Percentiles rank a stretch among this genome's conserved stretches.
phyloP scores from a whole-genome alignment of 139 green algal species.

The Zygnema circumcarinatum region DNA sequence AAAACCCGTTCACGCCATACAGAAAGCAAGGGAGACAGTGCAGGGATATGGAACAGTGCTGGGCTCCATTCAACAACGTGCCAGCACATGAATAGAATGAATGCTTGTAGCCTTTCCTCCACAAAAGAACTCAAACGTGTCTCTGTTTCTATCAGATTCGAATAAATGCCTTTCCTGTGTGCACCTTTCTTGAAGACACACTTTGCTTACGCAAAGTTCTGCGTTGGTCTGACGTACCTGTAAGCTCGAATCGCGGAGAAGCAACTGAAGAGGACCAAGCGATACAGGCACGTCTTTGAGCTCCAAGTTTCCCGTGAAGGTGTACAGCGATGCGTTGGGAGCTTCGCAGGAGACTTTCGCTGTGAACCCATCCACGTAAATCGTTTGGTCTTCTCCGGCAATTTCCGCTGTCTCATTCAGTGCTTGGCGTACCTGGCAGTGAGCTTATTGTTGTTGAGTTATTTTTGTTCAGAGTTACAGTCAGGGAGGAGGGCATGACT shows the following conservation, averaged over 20 bases:
- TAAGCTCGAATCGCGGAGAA: slow-evolving; percentile 69
- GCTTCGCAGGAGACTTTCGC: slow-evolving; percentile 73
- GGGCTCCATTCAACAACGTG: no score
- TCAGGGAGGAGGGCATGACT: no score
- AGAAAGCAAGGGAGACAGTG: no score
- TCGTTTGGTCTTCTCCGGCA: neutral
- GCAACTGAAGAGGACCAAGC: slow-evolving; percentile 28
- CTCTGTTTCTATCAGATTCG: no score
- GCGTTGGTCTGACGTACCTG: neutral
- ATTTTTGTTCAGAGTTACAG: neutral
- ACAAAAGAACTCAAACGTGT: no score
- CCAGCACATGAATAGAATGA: no score
- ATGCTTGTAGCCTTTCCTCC: no score
- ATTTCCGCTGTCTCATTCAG: slow-evolving; percentile 30
- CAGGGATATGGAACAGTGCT: no score
- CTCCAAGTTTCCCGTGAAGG: slow-evolving; percentile 66
- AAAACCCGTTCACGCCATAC: no score
- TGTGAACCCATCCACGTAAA: neutral
- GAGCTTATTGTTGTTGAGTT: neutral
- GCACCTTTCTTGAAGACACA: no score
- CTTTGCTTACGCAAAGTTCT: no score
- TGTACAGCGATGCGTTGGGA: slow-evolving; percentile 84
- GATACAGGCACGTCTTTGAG: slow-evolving; percentile 13
- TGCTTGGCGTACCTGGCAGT: slow-evolving; percentile 14
- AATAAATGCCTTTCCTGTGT: no score